Base-by-base conservation (phyloP, 1,284 basidiomycete species). In the Naganishia liquefaciens region DNA sequence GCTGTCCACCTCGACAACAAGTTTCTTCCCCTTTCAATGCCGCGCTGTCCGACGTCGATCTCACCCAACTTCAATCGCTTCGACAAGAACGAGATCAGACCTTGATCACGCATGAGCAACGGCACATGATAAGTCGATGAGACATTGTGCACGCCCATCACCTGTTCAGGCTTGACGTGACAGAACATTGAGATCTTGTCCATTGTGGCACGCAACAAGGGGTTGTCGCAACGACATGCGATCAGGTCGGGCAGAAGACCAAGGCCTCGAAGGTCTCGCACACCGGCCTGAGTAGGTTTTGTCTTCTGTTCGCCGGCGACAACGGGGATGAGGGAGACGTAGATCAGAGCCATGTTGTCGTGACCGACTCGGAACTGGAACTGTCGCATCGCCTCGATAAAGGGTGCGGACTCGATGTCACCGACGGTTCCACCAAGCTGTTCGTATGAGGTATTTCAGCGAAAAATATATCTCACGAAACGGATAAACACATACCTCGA, bases 291-390 rank as follows among this genome's bases (percentile, higher is more conserved):
- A 0, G 95, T 99, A 3, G 95, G 95, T 79, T 99, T 99, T 9
- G 95, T 99, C 81, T 99, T 99, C 75, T 98, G 95, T 78, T 99
- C 95, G 63, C 96, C 95, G 65, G 96, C 92, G 82, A 99, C 91
- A 72, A 97, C 91, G 19, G 95, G 95, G 7, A 99, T 93, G 43
- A 99, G 87, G n/a, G 91, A 94, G 66, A 99, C 95, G 74, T 98
- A 95, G 69, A 99, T 90, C 61, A 98, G 85, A 1, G 95, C 95
- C 80, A 99, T 99, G 81, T 99, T 98, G 68, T 94, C 91, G 74
- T 91, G 86, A 25, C 95, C 95, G 30, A 99, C 95, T 64, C 96
- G 88, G 84, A 99, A 99, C 78, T 99, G 93, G 84, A 99, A 99
- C 80, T 99, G 95, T 42, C 95, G 88, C 90, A 99, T 93, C 2